Percentiles rank a stretch among this genome's conserved stretches.
Evolutionary conservation across 1,284 basidiomycete genomes (phyloP).

Genomic region (Singerocomus inundabilis): DNA sequence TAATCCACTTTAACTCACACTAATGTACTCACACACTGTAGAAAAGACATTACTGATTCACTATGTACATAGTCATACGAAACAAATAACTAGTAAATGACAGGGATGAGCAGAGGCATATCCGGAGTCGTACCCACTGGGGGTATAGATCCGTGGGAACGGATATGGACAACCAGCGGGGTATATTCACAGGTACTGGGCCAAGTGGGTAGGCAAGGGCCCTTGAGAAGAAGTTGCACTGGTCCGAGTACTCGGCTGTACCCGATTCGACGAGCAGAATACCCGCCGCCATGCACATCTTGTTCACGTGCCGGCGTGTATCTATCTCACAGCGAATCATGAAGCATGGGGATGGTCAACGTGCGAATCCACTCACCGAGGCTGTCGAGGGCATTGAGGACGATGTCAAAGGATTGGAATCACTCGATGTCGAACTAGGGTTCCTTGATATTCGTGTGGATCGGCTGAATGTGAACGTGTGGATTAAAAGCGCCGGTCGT

Average conservation of each 20-base stretch:
- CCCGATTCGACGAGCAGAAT: constrained; percentile 96
- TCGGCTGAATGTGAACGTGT: constrained; percentile 81
- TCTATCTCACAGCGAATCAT: constrained; percentile 43
- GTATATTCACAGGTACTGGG: no score
- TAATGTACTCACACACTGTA: no score
- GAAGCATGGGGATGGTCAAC: neutral
- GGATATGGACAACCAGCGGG: no score
- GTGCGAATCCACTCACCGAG: constrained; percentile 56
- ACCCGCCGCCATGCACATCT: constrained; percentile 91
- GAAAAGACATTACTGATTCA: no score
- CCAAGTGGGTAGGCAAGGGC: no score
- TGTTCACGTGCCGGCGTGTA: constrained; percentile 92
- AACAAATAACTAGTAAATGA: no score
- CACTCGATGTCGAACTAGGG: constrained; percentile 86
- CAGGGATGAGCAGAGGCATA: no score
- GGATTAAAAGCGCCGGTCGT: constrained; percentile 94
- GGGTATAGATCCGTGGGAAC: no score
- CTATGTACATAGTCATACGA: no score
- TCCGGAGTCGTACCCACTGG: no score
- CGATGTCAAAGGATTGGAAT: constrained; percentile 89
- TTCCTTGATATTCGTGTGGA: constrained; percentile 97
- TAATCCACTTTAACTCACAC: no score
- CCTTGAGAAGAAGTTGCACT: constrained; percentile 75
- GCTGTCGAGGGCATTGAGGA: constrained; percentile 96
- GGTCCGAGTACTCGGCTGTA: constrained; percentile 94